A percentile compares a stretch with the other conserved stretches of the same genome.
Conservation (phyloP, 2,329 filamentous ascomycete species). For the Neurospora sp. region DNA sequence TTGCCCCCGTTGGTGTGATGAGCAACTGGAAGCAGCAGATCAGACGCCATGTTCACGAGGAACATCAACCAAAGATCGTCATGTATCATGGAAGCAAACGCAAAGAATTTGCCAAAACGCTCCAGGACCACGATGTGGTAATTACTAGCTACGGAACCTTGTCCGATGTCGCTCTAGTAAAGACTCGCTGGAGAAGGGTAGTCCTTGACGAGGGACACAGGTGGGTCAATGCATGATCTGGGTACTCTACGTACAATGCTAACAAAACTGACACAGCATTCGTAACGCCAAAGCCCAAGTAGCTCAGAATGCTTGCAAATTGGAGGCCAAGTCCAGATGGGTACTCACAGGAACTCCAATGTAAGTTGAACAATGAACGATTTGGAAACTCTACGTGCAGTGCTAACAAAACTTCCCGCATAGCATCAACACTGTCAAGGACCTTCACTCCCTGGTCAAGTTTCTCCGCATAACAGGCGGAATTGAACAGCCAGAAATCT, state of each 20-base stretch:
- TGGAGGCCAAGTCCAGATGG: conserved; percentile 68
- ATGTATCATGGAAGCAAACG: conserved; percentile 64
- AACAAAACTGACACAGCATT: conserved; percentile 39
- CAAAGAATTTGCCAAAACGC: conserved; percentile 40
- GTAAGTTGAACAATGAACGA: conserved; percentile 25
- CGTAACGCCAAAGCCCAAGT: conserved; percentile 67
- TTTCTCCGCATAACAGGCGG: conserved; percentile 71
- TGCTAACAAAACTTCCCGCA: conserved; percentile 18
- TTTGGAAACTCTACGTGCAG: neutral
- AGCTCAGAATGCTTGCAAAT: conserved; percentile 55
- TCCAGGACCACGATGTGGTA: conserved; percentile 63
- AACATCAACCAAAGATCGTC: conserved; percentile 55
- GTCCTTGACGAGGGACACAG: conserved; percentile 84
- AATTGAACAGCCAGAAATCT: conserved; percentile 61
- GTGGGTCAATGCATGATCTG: conserved; percentile 24
- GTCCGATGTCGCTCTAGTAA: conserved; percentile 45
- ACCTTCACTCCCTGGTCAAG: conserved; percentile 69
- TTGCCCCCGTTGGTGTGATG: conserved; percentile 79
- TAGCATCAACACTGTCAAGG: conserved; percentile 67
- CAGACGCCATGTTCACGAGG: conserved; percentile 55
- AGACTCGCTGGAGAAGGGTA: conserved; percentile 63
- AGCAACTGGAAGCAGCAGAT: conserved; percentile 84
- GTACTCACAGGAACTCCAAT: conserved; percentile 74
- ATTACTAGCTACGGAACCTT: conserved; percentile 80
- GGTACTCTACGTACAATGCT: conserved; percentile 11